Evolutionary conservation across 2,329 filamentous ascomycete genomes (phyloP), one percentile per base, ranked within the genome.

Genomic region (Claviceps africana): DNA sequence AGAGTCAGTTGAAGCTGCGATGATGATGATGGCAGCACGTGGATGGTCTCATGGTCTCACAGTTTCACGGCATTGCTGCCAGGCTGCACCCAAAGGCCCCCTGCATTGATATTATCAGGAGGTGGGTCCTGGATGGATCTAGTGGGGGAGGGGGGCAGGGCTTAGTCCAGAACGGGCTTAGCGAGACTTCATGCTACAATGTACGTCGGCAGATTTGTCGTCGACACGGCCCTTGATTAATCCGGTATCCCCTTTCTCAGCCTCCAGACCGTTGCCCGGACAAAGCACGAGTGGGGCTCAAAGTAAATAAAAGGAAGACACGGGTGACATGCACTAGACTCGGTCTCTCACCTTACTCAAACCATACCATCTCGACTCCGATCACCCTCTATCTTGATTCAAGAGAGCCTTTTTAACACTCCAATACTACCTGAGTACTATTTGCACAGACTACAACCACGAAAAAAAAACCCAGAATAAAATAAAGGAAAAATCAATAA

Each of bases 261-360:
- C 13, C 13, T 28, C 28, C 21, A n/a, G 7, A 30, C 54, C 54
- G 67, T 70, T 70, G 68, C 66, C 66, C 57, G 63, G 66, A 57
- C 65, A 69, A 59, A 58, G 5, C 15, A 17, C 37, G 37, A 48
- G 64, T 67, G 66, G 67, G 65, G 61, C 64, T 31, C 52, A 63
- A 67, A 65, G 70, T 73, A 72, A 73, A 73, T 72, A 73, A 72
- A 72, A 72, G 63, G 62, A 58, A 61, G 55, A 58, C 54, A 51
- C 60, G 56, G 56, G 56, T 56, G 56, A 56, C 53, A 57, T 42
- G 33, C 55, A 53, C 47, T 15, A 33, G 22, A 40, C 37, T 30
- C 42, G 54, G 51, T 53, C 59, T 61, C 56, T 58, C 60, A 62
- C 55, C 56, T 59, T 54, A 59, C 53, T 60, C 59, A 61, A 56